Conservation (phyloP, 2,329 filamentous ascomycete genomes). For the Tolypocladium ovalisporum region DNA sequence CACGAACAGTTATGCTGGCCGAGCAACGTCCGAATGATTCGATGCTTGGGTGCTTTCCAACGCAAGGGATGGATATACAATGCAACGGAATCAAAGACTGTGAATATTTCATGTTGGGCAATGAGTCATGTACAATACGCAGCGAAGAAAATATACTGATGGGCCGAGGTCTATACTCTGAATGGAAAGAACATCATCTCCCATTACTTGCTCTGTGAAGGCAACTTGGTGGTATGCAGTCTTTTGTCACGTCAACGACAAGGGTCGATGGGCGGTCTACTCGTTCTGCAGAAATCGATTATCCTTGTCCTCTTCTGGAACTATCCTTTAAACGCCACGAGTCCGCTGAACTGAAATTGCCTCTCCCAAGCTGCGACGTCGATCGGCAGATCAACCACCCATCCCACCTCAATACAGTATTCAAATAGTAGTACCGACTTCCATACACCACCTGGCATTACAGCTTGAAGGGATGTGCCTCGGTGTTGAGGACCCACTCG, state of each 20-base stretch:
- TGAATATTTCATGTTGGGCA: neutral
- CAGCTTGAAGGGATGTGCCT: slow-evolving; percentile 45
- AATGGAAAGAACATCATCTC: neutral
- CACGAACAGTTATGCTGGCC: neutral
- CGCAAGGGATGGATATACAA: slow-evolving; percentile 1
- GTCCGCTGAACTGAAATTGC: neutral
- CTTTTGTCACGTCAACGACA: neutral
- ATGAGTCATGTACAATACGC: slow-evolving; percentile 3
- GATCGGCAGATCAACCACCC: neutral
- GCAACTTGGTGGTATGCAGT: neutral
- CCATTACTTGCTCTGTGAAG: neutral
- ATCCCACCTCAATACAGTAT: neutral
- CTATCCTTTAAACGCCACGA: neutral
- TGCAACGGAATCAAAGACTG: neutral
- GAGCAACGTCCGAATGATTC: neutral
- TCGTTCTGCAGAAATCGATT: neutral
- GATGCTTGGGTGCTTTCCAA: neutral
- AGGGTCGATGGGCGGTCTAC: neutral
- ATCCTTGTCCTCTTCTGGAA: neutral
- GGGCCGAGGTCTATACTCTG: neutral
- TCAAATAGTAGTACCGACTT: neutral
- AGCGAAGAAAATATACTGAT: neutral
- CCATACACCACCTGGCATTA: slow-evolving; percentile 18
- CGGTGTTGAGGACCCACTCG: slow-evolving; percentile 56
- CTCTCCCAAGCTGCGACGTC: neutral